phyloP scores from a whole-genome alignment of 2,329 filamentous ascomycete genomes.

The Pseudogymnoascus sp. region DNA sequence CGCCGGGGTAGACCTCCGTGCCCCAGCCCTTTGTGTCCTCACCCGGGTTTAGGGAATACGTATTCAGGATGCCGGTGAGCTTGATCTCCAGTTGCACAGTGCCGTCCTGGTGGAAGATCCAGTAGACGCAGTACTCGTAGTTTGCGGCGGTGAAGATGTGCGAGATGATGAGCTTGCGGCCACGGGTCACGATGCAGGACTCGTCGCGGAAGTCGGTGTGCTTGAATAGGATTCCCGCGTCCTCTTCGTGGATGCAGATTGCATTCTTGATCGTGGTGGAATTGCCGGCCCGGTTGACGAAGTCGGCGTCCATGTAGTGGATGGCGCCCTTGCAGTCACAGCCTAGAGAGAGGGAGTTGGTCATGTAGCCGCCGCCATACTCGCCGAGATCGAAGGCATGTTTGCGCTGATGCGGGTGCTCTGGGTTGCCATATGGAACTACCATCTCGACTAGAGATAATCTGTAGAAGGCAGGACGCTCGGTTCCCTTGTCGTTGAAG shows the following conservation, averaged over 20 bases:
- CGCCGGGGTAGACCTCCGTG: slow-evolving; percentile 51
- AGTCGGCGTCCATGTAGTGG: slow-evolving; percentile 46
- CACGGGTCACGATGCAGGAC: slow-evolving; percentile 49
- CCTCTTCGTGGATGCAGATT: slow-evolving; percentile 59
- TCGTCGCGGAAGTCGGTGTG: slow-evolving; percentile 58
- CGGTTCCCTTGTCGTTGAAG: slow-evolving; percentile 52
- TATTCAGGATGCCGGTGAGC: slow-evolving; percentile 53
- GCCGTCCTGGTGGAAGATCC: slow-evolving; percentile 52
- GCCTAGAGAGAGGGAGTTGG: slow-evolving; percentile 56
- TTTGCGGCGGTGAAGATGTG: slow-evolving; percentile 59
- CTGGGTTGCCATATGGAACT: slow-evolving; percentile 52
- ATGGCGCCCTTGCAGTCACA: slow-evolving; percentile 61
- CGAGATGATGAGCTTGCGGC: slow-evolving; percentile 54
- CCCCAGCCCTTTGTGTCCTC: slow-evolving; percentile 79
- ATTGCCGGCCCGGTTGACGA: slow-evolving; percentile 22
- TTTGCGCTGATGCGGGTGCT: slow-evolving; percentile 53
- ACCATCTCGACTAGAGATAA: slow-evolving; percentile 51
- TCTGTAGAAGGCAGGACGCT: slow-evolving; percentile 44
- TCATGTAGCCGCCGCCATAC: slow-evolving; percentile 51
- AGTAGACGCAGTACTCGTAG: slow-evolving; percentile 57
- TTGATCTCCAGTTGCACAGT: slow-evolving; percentile 53
- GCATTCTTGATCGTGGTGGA: slow-evolving; percentile 43
- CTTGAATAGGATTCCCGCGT: slow-evolving; percentile 59
- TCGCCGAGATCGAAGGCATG: slow-evolving; percentile 62
- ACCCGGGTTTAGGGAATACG: slow-evolving; percentile 52